Base-by-base conservation (phyloP, 495 filamentous ascomycete species). In the Chlorociboria aeruginascens region DNA sequence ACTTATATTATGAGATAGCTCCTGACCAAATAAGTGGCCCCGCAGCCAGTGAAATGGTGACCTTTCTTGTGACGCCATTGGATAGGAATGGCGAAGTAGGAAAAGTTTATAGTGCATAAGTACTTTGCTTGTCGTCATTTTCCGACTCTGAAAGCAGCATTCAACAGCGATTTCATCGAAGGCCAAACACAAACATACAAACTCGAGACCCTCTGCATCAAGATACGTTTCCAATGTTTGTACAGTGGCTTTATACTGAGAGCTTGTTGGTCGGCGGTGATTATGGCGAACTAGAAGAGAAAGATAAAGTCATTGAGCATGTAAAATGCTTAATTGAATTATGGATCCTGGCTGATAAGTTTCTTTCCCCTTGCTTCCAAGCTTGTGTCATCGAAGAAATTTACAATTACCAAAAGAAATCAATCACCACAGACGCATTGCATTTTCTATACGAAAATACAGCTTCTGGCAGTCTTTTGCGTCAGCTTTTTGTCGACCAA, bases 321-420 rank as follows among this genome's bases (percentile, higher is more conserved):
- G 10, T 7, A 6, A 4, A 11, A 7, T 10, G 8, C 6, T n/a
- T 42, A 10, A 20, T 47, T n/a, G 16, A 28, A 6, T 32, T 52
- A 6, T 52, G 45, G 45, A 25, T 48, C 6, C 16, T 52, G 13
- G 45, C 50, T 17, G 50, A 47, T 0, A 43, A 44, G 32, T 29
- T 52, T 7, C 25, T 16, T 14, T 48, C 48, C 9, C 50, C 44
- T 1, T 3, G 25, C 0, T 29, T 52, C 16, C 50, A 52, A 44
- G 48, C 43, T 29, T 1, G 16, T 6, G 34, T 44, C 31, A 47
- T 52, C 3, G 14, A 42, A 53, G 6, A 25, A 20, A 16, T 13
- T 47, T n/a, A 1, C 3, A 35, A 16, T 7, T 6, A 3, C 16
- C 9, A 36, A 9, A 3, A 10, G 12, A 43, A n/a, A 9, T 7